Base-by-base conservation (phyloP, 2,329 filamentous ascomycete species). In the Fusarium incarnatum region DNA sequence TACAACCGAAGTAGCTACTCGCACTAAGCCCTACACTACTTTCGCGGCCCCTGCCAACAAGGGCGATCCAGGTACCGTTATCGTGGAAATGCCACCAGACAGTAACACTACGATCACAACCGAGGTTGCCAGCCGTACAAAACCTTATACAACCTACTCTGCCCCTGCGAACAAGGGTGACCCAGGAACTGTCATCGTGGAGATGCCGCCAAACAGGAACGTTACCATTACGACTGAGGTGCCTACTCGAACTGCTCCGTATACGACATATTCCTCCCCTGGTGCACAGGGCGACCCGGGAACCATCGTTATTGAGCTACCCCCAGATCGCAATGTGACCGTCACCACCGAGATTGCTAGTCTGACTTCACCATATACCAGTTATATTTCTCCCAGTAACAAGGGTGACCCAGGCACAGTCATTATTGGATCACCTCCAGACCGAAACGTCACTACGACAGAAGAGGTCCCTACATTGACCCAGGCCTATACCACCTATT, bases 401-500 rank as follows among this genome's bases (percentile, higher is more conserved):
- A 46, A 25, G 15, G 64, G 64, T 8, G 50, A 67, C 4, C 64
- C 64, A 23, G 64, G 64, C 27, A 68, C 65, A 7, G 47, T 68
- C 23, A 67, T 68, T n/a, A 25, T 68, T 6, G 65, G 55, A 20
- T 7, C 49, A 9, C 65, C 62, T 18, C 60, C 67, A 44, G 52
- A 57, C 3, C 34, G 48, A 1, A 67, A 67, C 22, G 37, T 67
- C 10, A 67, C 64, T 6, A 67, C 49, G 4, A 67, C 64, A 8
- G 42, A 48, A 15, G 25, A 47, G 8, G 37, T 62, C 0, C 44
- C 34, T 23, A 58, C 52, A 13, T 12, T 64, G 20, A 64, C 60
- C 3, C 12, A 30, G 23, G 42, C 59, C 11, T 64, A 48, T 20
- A 64, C 60, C 18, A 64, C 59, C 12, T 64, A 64, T 30, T 64